Conservation (phyloP, 306 rosid genomes). For the Trifolium dubium region DNA sequence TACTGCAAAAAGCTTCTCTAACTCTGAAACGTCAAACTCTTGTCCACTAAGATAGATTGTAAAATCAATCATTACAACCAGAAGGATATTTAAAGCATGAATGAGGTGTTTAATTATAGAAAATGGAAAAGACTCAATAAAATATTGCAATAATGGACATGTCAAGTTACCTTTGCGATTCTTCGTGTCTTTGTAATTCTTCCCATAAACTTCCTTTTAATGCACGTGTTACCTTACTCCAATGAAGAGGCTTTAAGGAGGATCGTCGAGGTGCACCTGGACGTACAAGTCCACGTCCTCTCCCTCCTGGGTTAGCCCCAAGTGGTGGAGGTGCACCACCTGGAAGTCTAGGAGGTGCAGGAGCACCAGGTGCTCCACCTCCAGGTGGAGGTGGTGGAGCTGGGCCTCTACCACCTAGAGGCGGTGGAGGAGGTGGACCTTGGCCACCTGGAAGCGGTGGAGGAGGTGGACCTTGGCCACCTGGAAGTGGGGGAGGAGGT, state of each 20-base stretch:
- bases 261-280: slow-evolving; percentile 59
- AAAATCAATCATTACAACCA: slow-evolving; percentile 38
- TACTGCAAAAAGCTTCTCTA: slow-evolving; percentile 86
- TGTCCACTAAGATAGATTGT: slow-evolving; percentile 67
- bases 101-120: background rate
- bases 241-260: slow-evolving; percentile 81
- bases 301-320: slow-evolving; percentile 61
- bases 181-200: slow-evolving; percentile 83
- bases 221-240: slow-evolving; percentile 92
- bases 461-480: slow-evolving; percentile 38
- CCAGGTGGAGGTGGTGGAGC: slow-evolving; percentile 60
- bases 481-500: slow-evolving; percentile 43
- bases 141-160: slow-evolving; percentile 28
- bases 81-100: slow-evolving; percentile 37
- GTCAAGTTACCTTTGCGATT: slow-evolving; percentile 69
- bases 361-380: slow-evolving; percentile 47
- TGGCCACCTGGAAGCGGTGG: slow-evolving; percentile 34
- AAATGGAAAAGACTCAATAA: slow-evolving; percentile 21
- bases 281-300: slow-evolving; percentile 88
- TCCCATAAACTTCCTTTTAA: slow-evolving; percentile 98
- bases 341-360: slow-evolving; percentile 61
- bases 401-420: slow-evolving; percentile 47
- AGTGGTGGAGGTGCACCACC: slow-evolving; percentile 69
- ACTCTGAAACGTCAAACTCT: slow-evolving; percentile 89
- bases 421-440: slow-evolving; percentile 64